A percentile compares a stretch with the other conserved stretches of the same genome.
Conservation (phyloP, 768 basidiomycete species). For the Lentinula edodes region DNA sequence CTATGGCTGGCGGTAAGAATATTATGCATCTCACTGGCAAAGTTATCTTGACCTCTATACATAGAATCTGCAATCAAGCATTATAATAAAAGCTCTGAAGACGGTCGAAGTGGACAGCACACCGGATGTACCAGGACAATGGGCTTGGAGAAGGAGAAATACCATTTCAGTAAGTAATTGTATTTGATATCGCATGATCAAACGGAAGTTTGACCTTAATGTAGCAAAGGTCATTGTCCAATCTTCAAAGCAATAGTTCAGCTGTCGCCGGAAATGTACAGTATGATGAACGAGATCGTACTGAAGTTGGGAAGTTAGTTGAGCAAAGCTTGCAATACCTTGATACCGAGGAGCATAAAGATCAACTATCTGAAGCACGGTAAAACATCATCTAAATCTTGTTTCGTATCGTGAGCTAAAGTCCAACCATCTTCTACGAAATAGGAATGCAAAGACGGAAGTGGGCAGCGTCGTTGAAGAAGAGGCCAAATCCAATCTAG, state of each 20-base stretch:
- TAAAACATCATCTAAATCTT: neutral
- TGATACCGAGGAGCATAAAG: neutral
- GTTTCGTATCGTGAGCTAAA: too few species aligned
- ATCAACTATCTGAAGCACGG: conserved; percentile 19
- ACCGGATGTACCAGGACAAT: too few species aligned
- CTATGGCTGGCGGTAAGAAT: neutral
- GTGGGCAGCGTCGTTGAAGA: too few species aligned
- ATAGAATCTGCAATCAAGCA: neutral
- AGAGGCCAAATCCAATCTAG: too few species aligned
- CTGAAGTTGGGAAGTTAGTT: neutral
- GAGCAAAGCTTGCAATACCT: neutral
- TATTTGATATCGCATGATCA: neutral
- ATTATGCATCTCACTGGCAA: too few species aligned
- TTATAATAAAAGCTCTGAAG: neutral
- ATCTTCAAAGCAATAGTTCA: neutral
- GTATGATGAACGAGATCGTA: neutral
- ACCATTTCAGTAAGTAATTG: neutral
- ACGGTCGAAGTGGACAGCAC: neutral
- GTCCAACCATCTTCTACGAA: too few species aligned
- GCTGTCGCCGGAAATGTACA: neutral
- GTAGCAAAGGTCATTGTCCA: neutral
- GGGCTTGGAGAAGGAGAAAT: neutral
- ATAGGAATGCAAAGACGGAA: too few species aligned
- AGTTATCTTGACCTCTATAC: neutral
- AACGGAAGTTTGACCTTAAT: neutral